Conservation (phyloP, 2,329 filamentous ascomycete species). For the Botrytis byssoidea region DNA sequence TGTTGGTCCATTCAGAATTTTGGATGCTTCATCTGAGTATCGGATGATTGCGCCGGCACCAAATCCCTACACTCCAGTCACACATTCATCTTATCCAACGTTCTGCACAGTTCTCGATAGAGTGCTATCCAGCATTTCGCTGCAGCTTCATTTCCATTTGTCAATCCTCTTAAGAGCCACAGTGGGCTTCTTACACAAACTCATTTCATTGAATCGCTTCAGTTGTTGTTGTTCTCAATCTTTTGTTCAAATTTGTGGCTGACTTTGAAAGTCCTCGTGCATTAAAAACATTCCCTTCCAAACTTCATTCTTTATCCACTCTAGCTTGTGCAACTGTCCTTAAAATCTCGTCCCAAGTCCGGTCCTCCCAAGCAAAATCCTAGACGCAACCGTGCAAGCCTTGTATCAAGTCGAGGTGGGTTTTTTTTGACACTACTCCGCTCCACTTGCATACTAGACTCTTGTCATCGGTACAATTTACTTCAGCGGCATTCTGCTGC, state of each 20-base stretch:
- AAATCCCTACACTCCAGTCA: conserved; percentile 32
- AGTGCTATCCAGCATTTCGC: conserved; percentile 31
- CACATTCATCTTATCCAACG: conserved; percentile 36
- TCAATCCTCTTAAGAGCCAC: conserved; percentile 30
- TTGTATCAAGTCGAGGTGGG: conserved; percentile 26
- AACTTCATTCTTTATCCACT: conserved; percentile 23
- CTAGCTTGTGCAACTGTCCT: conserved; percentile 20
- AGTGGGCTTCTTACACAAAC: conserved; percentile 26
- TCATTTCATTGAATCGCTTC: conserved; percentile 33
- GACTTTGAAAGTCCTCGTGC: conserved; percentile 24
- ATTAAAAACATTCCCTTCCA: conserved; percentile 23
- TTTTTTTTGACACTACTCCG: conserved; percentile 26
- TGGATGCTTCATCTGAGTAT: conserved; percentile 36
- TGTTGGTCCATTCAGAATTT: conserved; percentile 26
- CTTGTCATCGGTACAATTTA: conserved; percentile 29
- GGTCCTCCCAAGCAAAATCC: conserved; percentile 23
- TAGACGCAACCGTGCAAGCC: conserved; percentile 30
- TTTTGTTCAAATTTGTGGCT: conserved; percentile 29
- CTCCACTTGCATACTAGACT: conserved; percentile 28
- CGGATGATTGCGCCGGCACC: conserved; percentile 39
- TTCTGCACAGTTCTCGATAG: conserved; percentile 35
- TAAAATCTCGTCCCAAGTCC: conserved; percentile 23
- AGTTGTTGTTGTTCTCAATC: conserved; percentile 29
- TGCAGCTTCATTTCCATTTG: conserved; percentile 35
- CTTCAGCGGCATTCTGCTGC: conserved; percentile 32